phyloP scores from a whole-genome alignment of 805 yeast genomes.

The Saturnispora mendoncae region DNA sequence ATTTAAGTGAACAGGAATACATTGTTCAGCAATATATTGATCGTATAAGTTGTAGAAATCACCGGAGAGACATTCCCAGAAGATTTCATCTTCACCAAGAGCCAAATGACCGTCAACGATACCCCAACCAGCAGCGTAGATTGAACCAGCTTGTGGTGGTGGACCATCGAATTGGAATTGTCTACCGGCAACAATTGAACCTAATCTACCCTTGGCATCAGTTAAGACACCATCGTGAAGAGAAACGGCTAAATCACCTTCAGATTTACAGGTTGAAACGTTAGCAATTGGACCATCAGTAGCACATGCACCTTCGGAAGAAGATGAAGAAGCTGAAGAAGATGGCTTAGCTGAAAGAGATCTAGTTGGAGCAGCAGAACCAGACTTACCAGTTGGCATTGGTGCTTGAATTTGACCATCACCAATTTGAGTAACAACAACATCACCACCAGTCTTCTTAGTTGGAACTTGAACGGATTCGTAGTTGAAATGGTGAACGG shows the following conservation, averaged over 20 bases:
- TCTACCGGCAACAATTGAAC: slow-evolving; percentile 52
- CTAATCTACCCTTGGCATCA: slow-evolving; percentile 43
- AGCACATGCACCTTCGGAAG: slow-evolving; percentile 17
- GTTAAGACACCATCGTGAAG: slow-evolving; percentile 35
- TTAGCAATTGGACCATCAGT: slow-evolving; percentile 21
- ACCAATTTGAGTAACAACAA: slow-evolving; percentile 21
- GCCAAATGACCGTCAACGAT: slow-evolving; percentile 41
- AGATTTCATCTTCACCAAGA: slow-evolving; percentile 37
- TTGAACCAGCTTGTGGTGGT: slow-evolving; percentile 53
- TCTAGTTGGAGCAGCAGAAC: slow-evolving; percentile 31
- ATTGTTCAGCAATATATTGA: slow-evolving; percentile 38
- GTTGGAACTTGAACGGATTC: slow-evolving; percentile 27
- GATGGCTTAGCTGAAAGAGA: slow-evolving; percentile 20
- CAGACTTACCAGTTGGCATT: slow-evolving; percentile 22
- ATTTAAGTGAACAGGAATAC: slow-evolving; percentile 37
- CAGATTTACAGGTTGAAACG: slow-evolving; percentile 29
- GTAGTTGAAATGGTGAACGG: slow-evolving; percentile 32
- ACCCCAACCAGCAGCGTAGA: slow-evolving; percentile 45
- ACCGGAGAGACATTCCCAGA: slow-evolving; percentile 49
- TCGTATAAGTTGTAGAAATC: slow-evolving; percentile 52
- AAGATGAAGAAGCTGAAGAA: slow-evolving; percentile 29
- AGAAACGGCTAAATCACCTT: slow-evolving; percentile 35
- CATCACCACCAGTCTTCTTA: slow-evolving; percentile 23
- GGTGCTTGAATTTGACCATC: slow-evolving; percentile 41
- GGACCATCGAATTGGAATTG: slow-evolving; percentile 63